These are phyloP conservation scores for Hyaloscypha bicolor DNA, from an alignment of 495 filamentous ascomycete species.

Conservation along the genomic window DNA sequence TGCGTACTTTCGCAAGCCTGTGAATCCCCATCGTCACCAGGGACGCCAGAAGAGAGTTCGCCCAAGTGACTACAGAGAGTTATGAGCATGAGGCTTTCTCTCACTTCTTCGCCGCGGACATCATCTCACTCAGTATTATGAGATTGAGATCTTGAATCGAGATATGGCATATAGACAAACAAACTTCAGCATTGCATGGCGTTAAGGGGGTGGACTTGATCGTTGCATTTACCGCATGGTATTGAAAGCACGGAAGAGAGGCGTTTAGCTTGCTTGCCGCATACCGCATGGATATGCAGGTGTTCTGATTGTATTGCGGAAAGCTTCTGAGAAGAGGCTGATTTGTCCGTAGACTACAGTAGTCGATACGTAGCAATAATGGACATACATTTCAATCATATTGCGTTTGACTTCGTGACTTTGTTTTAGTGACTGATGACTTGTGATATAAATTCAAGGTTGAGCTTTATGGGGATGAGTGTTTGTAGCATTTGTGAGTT, in stretches of 20 bases:
- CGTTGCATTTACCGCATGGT: neutral
- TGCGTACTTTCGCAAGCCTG: constrained; percentile 92
- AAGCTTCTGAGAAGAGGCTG: neutral
- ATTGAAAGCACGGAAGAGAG: neutral
- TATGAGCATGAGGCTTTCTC: constrained; percentile 44
- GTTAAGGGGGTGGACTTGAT: constrained; percentile 1
- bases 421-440: neutral
- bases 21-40: constrained; percentile 92
- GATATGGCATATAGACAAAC: neutral
- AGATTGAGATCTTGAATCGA: neutral
- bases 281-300: neutral
- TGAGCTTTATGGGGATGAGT: no score
- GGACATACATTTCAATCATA: neutral
- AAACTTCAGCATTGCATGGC: constrained; percentile 1
- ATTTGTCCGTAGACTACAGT: neutral
- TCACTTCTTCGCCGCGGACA: neutral
- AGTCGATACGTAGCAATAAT: neutral
- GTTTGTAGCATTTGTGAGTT: no score
- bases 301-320: neutral
- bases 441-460: neutral
- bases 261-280: neutral
- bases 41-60: constrained; percentile 74
- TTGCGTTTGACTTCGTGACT: neutral
- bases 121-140: neutral
- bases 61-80: constrained; percentile 85